Base-by-base conservation (phyloP, 495 filamentous ascomycete genomes). In the Parathielavia appendiculata region DNA sequence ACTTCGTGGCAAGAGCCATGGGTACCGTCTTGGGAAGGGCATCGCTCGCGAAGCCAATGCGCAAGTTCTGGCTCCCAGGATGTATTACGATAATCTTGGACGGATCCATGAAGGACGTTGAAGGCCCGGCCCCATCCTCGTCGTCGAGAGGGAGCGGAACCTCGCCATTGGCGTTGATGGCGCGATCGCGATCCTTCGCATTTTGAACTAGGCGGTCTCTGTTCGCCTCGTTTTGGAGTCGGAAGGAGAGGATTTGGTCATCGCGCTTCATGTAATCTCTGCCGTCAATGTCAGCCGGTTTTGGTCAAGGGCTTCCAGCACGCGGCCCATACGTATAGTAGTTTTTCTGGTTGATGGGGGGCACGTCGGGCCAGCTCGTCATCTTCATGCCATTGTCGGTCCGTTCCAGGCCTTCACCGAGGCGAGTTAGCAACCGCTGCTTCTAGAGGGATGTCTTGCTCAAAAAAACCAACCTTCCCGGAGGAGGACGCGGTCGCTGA, bases 191-290 rank as follows among this genome's bases (percentile, higher is more conserved):
- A 63, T 97, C 91, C 66, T 91, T 90, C 2, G 91, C 91, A 45
- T 79, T 87, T 67, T 87, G 87, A 16, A 90, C 83, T 75, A 96
- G 87, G 35, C 82, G 79, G 45, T 90, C 88, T 45, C 88, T 77
- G 45, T 81, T 83, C 56, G 90, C 90, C 67, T 97, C 92, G 69
- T 83, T 85, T 63, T 93, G 91, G 7, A 95, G 76, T 54, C 93
- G 84, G 64, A 91, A 83, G 1, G 92, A 89, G 45, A 97, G 83
- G 56, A 91, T 87, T 75, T 98, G 93, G 62, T 98, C 93, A 73
- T 98, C 93, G 64, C 95, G 84, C 78, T 98, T 98, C 66, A 97
- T 88, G 65, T 95, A 98, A 65, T 98, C 93, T 38, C 91, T 96
- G 61, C 38, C 39, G 23, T 52, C 40, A 22, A 20, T 14, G 66